phyloP scores from a whole-genome alignment of 2,329 filamentous ascomycete species.

The Colletotrichum sp. region DNA sequence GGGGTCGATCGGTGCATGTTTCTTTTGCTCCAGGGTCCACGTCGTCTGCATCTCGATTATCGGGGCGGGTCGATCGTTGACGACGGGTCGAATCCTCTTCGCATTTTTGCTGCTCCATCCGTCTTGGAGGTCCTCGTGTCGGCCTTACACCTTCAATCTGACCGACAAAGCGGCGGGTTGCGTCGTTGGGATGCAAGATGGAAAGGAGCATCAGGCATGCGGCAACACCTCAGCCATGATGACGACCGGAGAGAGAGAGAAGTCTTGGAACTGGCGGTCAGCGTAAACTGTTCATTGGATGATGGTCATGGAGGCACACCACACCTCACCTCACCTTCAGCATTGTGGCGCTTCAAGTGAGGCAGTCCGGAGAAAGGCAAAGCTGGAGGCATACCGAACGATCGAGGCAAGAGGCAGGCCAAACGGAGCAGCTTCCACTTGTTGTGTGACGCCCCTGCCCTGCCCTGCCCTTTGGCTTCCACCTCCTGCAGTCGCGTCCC shows the following conservation, averaged over 20 bases:
- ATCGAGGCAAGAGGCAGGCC: not conserved
- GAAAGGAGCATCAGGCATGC: not conserved
- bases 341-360: not conserved
- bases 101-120: not conserved
- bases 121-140: not conserved
- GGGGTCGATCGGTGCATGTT: not conserved
- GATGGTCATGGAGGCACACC: not conserved
- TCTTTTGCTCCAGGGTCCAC: not conserved
- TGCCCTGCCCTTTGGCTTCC: not conserved
- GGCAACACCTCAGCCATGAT: not conserved
- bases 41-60: not conserved
- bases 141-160: not conserved
- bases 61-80: not conserved
- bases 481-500: not conserved
- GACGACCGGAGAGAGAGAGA: not conserved
- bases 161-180: slow-evolving; percentile 1
- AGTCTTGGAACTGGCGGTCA: not conserved
- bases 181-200: not conserved
- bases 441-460: not conserved
- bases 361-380: not conserved
- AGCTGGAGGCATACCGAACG: not conserved
- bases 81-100: not conserved
- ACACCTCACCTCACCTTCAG: not conserved
- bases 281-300: not conserved
- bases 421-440: not conserved